Conservation (phyloP, 352 stramenopile genomes). For the Phytopythium sindhum region DNA sequence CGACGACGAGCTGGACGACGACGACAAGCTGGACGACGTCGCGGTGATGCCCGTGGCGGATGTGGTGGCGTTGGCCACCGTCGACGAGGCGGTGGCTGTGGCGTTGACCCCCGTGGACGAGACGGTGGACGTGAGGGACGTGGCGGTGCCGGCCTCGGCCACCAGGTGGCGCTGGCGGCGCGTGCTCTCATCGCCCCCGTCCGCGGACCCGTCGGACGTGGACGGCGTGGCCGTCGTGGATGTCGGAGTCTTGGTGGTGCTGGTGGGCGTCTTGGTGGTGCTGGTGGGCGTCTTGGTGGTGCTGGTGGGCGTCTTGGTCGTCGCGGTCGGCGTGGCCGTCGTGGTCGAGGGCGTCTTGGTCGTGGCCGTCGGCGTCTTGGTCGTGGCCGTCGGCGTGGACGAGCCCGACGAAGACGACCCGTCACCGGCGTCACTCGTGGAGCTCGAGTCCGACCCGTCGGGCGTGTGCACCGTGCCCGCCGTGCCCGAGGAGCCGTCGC, state of each 20-base stretch:
- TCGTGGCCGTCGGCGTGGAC: constrained; percentile 11
- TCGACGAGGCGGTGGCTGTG: background rate
- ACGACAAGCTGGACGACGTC: background rate
- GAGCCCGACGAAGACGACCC: constrained; percentile 11
- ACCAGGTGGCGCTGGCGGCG: constrained; percentile 14
- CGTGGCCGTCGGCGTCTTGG: constrained; percentile 19
- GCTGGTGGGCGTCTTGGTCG: constrained; percentile 21
- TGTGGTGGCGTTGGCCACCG: background rate
- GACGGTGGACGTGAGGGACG: constrained; percentile 8
- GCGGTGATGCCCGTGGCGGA: background rate
- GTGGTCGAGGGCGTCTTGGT: constrained; percentile 22
- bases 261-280: constrained; percentile 22
- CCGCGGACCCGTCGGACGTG: constrained; percentile 9
- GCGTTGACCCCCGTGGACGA: constrained; percentile 3
- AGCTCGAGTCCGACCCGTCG: background rate
- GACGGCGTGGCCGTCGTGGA: constrained; percentile 17
- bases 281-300: constrained; percentile 10
- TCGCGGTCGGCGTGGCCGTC: constrained; percentile 17
- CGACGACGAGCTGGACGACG: constrained; percentile 7
- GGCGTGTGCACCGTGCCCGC: background rate
- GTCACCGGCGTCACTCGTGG: constrained; percentile 3
- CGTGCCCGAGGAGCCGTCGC: constrained; percentile 8
- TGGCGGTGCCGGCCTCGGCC: constrained; percentile 13
- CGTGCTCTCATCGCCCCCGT: background rate
- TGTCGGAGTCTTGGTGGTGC: background rate